Evolutionary conservation across 345 rosid species (phyloP), one percentile per base, ranked within the genome.

Genomic region (Ceriops zippeliana): DNA sequence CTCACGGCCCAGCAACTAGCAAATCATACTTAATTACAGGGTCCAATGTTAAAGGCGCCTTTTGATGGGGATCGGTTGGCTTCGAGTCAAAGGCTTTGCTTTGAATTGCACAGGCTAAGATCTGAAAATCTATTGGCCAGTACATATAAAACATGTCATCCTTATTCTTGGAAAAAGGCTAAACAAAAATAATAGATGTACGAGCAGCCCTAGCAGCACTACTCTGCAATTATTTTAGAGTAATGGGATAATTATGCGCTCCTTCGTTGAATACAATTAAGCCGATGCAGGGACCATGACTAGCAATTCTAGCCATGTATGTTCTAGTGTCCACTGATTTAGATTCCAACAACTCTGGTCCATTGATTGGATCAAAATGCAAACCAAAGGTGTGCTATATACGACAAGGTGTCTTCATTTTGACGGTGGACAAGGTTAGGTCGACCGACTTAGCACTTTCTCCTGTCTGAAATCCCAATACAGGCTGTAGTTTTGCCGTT

Each of bases 361-460:
- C 47, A 11, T 42, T 42, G 49, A 54, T 22, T 9, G 59, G 59
- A 54, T 22, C 59, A 54, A 54, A 22, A 54, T 54, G 59, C 59
- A 5, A 56, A 27, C 17, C 13, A 63, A 51, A 20, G 58, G 27
- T 53, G 22, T 11, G 62, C 27, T 60, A 13, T 32, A 38, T 42
- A 56, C 15, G 21, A 70, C 15, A 73, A 51, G 26, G 57, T 56
- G 63, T 47, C 73, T 59, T 46, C 30, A 20, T 66, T 62, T 67
- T 61, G 76, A 66, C 77, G 70, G 71, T 76, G 74, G 76, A 62
- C 67, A 74, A 71, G 34, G 46, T 46, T 9, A 62, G 53, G 52
- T 27, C 59, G 73, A 47, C 73, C 68, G 47, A 11, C 19, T 42
- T 63, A 13, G 54, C 38, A 68, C 52, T 32, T 38, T 70, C 37